These are phyloP conservation scores for Cladophialophora yegresii DNA, from an alignment of 2,329 filamentous ascomycete genomes.

Conservation along the genomic window DNA sequence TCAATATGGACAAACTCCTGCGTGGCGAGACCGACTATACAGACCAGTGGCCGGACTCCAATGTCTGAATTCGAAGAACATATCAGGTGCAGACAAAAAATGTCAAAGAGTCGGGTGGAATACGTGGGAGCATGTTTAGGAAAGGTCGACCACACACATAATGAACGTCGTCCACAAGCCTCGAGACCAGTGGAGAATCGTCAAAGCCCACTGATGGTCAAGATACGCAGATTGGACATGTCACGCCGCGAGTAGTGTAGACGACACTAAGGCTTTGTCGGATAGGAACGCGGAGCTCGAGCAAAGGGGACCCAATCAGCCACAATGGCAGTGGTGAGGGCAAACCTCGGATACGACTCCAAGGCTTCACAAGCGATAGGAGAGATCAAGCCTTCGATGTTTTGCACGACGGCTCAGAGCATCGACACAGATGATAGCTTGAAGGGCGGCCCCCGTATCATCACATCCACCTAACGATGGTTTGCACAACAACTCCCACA, in stretches of 20 bases:
- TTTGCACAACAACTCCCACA: constrained; percentile 12
- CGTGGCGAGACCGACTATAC: background rate
- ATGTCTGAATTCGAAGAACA: background rate
- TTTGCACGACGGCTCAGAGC: background rate
- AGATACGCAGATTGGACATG: background rate
- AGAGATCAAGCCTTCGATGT: background rate
- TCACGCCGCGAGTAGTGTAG: background rate
- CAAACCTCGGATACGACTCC: background rate
- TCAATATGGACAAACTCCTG: constrained; percentile 1
- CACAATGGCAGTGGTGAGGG: background rate
- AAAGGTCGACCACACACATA: background rate
- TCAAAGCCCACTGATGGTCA: background rate
- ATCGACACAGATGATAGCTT: background rate
- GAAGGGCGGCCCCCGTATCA: background rate
- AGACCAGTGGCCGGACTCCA: constrained; percentile 3
- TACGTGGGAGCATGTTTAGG: background rate
- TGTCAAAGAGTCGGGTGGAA: background rate
- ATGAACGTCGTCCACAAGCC: background rate
- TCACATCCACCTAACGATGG: constrained; percentile 9
- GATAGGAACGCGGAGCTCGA: background rate
- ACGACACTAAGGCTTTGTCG: background rate
- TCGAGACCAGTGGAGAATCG: no score
- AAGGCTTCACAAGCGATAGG: background rate
- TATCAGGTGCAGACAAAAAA: background rate
- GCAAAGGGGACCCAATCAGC: background rate